Percentiles rank a stretch among this genome's conserved stretches.
These are phyloP conservation scores for Rubroboletus pulcherrimus DNA, from an alignment of 768 basidiomycete genomes.

Conservation along the genomic window DNA sequence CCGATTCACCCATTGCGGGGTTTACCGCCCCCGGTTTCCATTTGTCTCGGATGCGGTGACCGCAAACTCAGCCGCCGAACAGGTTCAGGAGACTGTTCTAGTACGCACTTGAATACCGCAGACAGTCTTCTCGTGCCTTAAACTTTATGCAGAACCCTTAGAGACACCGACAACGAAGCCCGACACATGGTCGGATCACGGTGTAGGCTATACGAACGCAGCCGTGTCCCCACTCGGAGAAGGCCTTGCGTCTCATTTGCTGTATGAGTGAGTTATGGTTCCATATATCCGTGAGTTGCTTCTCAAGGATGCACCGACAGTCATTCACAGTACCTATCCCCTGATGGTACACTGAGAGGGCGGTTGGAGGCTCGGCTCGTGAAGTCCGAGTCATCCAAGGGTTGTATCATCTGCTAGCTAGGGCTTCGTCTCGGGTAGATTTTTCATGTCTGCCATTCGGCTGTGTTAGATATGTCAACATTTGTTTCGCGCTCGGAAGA, in stretches of 20 bases:
- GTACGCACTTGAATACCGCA: background rate
- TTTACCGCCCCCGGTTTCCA: background rate
- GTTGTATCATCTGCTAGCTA: conserved; percentile 18
- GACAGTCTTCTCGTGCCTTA: too few species aligned
- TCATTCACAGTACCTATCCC: conserved; percentile 9
- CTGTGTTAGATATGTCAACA: background rate
- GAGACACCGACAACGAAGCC: conserved; percentile 9
- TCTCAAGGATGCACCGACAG: background rate
- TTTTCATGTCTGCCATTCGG: background rate
- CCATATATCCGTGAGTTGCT: background rate
- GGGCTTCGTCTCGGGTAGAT: background rate
- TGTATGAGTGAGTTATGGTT: conserved; percentile 6
- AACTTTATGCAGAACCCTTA: background rate
- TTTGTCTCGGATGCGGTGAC: conserved; percentile 5
- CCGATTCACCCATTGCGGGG: conserved; percentile 1
- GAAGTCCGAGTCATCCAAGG: conserved; percentile 6
- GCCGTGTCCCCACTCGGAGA: conserved; percentile 4
- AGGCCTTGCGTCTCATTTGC: background rate
- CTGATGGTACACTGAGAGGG: conserved; percentile 20
- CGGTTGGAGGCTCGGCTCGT: conserved; percentile 13
- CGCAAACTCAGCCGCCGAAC: conserved; percentile 12
- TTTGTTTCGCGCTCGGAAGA: background rate
- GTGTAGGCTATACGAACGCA: conserved; percentile 10
- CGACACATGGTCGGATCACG: conserved; percentile 15
- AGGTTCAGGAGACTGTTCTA: background rate